A percentile compares a stretch with the other conserved stretches of the same genome.
Conservation (phyloP, 805 yeast species). For the Jamesozyma lodderae region DNA sequence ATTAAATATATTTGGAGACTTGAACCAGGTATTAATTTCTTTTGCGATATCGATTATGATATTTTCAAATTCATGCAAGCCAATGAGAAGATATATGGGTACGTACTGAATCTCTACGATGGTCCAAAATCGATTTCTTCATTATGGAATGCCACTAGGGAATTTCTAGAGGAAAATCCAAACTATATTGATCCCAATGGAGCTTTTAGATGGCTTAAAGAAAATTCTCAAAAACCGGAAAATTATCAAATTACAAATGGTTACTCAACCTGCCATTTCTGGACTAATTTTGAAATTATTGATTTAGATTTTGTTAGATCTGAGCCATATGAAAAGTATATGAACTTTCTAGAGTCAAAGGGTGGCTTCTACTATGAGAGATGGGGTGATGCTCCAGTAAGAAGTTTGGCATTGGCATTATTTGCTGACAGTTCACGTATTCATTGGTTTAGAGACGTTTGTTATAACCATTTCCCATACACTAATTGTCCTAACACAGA, state of each 20-base stretch:
- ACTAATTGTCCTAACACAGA: constrained; percentile 61
- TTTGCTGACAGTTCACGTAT: constrained; percentile 60
- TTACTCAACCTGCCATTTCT: constrained; percentile 63
- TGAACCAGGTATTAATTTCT: constrained; percentile 56
- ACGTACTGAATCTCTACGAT: constrained; percentile 74
- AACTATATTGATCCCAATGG: constrained; percentile 43
- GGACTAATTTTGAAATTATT: constrained; percentile 74
- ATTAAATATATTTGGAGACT: constrained; percentile 71
- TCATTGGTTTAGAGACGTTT: constrained; percentile 85
- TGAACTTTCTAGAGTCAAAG: constrained; percentile 48
- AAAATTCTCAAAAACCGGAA: constrained; percentile 44
- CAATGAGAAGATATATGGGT: constrained; percentile 54
- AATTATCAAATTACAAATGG: constrained; percentile 37
- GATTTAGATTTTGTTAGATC: constrained; percentile 61
- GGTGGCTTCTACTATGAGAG: constrained; percentile 84
- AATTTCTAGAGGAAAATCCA: constrained; percentile 51
- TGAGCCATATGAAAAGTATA: constrained; percentile 47
- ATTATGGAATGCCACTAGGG: constrained; percentile 67
- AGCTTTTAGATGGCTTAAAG: constrained; percentile 55
- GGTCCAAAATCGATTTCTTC: constrained; percentile 80
- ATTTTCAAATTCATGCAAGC: constrained; percentile 51
- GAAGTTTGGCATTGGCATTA: constrained; percentile 61
- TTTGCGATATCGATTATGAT: constrained; percentile 56
- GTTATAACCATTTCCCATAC: constrained; percentile 69
- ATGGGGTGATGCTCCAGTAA: constrained; percentile 95